Evolutionary conservation across 352 stramenopile genomes (phyloP).

Genomic region (Pythium brassicae): DNA sequence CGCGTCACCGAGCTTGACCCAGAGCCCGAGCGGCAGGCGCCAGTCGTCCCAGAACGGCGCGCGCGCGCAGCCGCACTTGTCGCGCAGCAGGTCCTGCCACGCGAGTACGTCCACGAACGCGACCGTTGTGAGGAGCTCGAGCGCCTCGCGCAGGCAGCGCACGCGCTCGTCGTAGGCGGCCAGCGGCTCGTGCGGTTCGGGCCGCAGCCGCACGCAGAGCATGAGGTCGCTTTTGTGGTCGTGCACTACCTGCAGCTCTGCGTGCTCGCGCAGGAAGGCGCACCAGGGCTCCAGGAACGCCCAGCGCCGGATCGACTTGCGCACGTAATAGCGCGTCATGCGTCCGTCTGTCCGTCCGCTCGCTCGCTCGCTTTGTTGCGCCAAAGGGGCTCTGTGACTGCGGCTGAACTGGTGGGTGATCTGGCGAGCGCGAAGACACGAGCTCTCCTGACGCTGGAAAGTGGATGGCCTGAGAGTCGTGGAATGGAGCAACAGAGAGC

Average conservation of each 20-base stretch:
- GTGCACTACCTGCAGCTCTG: constrained; percentile 2
- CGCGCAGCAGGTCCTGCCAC: constrained; percentile 7
- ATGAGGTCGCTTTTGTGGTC: constrained; percentile 8
- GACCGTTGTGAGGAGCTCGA: constrained; percentile 7
- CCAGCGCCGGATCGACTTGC: constrained; percentile 8
- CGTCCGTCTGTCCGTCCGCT: background rate
- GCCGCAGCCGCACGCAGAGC: constrained; percentile 8
- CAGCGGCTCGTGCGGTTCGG: background rate
- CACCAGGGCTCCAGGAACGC: constrained; percentile 10
- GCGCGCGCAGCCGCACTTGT: constrained; percentile 4
- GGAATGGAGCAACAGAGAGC: too few species aligned
- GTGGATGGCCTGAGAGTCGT: too few species aligned
- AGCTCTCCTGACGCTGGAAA: too few species aligned
- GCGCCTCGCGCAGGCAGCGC: background rate
- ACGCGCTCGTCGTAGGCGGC: constrained; percentile 1
- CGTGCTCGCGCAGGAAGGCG: constrained; percentile 5
- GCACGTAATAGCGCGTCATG: constrained; percentile 9
- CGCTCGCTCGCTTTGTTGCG: too few species aligned
- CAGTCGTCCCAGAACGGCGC: constrained; percentile 7
- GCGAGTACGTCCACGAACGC: constrained; percentile 1
- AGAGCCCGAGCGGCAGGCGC: background rate
- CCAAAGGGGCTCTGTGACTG: too few species aligned
- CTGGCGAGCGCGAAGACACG: too few species aligned
- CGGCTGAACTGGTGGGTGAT: too few species aligned
- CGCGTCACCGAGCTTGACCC: constrained; percentile 3